Evolutionary conservation across 805 yeast genomes (phyloP).

Genomic region (Metschnikowia koreensis): DNA sequence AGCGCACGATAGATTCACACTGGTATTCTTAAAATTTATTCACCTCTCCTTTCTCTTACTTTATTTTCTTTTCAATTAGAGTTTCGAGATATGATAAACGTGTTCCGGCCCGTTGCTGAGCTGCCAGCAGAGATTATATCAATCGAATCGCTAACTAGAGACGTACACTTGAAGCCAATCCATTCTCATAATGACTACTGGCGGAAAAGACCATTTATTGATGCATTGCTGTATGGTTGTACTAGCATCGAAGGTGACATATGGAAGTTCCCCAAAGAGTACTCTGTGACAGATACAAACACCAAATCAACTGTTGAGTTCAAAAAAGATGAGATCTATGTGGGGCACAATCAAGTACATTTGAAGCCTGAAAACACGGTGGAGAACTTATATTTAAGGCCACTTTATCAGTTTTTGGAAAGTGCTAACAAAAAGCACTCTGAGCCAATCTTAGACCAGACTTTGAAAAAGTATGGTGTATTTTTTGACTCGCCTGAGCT

Average conservation of each 20-base stretch:
- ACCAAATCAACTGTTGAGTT: slow-evolving; percentile 22
- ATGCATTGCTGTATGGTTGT: slow-evolving; percentile 55
- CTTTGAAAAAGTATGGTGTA: slow-evolving; percentile 27
- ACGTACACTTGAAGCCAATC: slow-evolving; percentile 42
- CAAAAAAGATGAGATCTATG: slow-evolving; percentile 43
- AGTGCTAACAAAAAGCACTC: slow-evolving; percentile 41
- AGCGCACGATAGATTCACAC: no score
- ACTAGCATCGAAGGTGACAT: slow-evolving; percentile 67
- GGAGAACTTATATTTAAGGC: slow-evolving; percentile 50
- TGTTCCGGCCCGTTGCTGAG: slow-evolving; percentile 6
- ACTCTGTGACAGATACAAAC: slow-evolving; percentile 28
- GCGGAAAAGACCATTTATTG: slow-evolving; percentile 55
- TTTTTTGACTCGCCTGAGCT: slow-evolving; percentile 45
- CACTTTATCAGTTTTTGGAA: slow-evolving; percentile 47
- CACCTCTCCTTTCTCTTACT: neutral
- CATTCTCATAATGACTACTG: slow-evolving; percentile 75
- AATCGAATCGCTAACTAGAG: slow-evolving; percentile 31
- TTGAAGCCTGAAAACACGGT: slow-evolving; percentile 48
- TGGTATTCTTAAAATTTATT: no score
- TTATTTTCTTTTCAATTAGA: neutral
- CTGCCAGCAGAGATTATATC: slow-evolving; percentile 1
- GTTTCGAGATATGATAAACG: slow-evolving; percentile 11
- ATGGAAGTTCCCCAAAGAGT: slow-evolving; percentile 46
- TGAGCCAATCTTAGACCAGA: slow-evolving; percentile 16
- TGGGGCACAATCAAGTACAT: slow-evolving; percentile 58